Percentiles rank a stretch among this genome's conserved stretches.
phyloP scores from a whole-genome alignment of 306 rosid genomes.

The Casuarina equisetifolia region DNA sequence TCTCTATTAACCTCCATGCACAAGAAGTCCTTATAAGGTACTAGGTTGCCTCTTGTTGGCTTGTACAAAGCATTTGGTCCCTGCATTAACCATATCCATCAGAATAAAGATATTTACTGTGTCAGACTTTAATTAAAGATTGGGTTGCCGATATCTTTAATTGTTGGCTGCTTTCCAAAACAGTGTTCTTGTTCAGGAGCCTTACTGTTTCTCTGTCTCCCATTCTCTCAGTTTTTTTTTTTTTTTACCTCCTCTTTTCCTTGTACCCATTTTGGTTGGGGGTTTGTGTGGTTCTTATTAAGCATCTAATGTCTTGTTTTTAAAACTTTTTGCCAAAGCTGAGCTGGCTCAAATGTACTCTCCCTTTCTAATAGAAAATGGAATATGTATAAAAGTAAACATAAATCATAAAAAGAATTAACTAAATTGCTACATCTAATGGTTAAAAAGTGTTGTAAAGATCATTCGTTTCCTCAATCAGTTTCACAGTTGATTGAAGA shows the following conservation, averaged over 20 bases:
- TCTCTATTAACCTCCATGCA: constrained; percentile 63
- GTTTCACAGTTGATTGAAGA: not conserved
- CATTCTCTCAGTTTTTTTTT: not conserved
- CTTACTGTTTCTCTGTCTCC: not conserved
- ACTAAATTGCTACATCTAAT: no score
- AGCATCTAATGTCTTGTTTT: no score
- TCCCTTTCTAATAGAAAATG: no score
- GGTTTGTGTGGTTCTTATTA: no score
- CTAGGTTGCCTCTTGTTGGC: constrained; percentile 54
- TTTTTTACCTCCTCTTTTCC: not conserved
- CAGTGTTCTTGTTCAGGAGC: not conserved
- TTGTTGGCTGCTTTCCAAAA: constrained; percentile 2
- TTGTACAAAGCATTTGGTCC: constrained; percentile 70
- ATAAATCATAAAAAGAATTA: no score
- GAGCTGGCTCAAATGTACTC: no score
- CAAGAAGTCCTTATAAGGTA: constrained; percentile 48
- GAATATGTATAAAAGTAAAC: no score
- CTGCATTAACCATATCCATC: constrained; percentile 44
- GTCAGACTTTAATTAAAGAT: constrained; percentile 8
- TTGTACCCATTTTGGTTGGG: no score
- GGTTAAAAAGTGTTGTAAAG: not conserved
- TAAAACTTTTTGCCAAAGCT: no score
- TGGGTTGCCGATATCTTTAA: constrained; percentile 14
- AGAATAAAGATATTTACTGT: constrained; percentile 28
- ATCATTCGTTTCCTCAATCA: not conserved